Evolutionary conservation across 2,329 filamentous ascomycete species (phyloP).

Genomic region (Phaeosphaeria sp.): DNA sequence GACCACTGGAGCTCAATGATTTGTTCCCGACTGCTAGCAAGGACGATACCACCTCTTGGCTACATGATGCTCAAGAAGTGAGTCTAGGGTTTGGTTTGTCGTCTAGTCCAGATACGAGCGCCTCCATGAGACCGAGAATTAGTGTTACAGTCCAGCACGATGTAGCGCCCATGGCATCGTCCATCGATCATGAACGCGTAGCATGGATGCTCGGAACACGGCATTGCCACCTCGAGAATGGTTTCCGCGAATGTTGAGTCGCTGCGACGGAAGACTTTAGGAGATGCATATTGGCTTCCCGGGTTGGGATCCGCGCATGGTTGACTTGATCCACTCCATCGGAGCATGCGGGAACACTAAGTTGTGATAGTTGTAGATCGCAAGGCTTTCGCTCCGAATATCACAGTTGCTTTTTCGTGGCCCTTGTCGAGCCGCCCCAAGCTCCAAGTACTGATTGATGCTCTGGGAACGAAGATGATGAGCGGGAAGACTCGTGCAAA

Average conservation of each 20-base stretch:
- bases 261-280: background rate
- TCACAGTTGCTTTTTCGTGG: background rate
- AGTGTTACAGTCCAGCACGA: background rate
- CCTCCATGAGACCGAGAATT: background rate
- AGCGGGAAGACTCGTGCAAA: background rate
- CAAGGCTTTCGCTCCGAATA: background rate
- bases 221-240: background rate
- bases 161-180: background rate
- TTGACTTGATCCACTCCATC: background rate
- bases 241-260: background rate
- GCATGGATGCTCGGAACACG: background rate
- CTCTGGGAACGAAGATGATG: background rate
- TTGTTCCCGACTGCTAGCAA: too few relatives aligned
- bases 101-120: background rate
- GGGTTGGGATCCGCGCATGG: background rate
- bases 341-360: background rate
- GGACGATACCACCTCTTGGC: background rate
- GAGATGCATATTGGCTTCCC: too few relatives aligned
- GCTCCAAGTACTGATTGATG: background rate
- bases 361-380: background rate
- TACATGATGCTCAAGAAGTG: background rate
- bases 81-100: background rate
- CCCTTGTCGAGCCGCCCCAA: background rate
- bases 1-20: too few relatives aligned
- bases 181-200: background rate